Percentiles rank a stretch among this genome's conserved stretches.
Conservation (phyloP, 2,329 filamentous ascomycete species). For the Dendrostoma leiphaemia region DNA sequence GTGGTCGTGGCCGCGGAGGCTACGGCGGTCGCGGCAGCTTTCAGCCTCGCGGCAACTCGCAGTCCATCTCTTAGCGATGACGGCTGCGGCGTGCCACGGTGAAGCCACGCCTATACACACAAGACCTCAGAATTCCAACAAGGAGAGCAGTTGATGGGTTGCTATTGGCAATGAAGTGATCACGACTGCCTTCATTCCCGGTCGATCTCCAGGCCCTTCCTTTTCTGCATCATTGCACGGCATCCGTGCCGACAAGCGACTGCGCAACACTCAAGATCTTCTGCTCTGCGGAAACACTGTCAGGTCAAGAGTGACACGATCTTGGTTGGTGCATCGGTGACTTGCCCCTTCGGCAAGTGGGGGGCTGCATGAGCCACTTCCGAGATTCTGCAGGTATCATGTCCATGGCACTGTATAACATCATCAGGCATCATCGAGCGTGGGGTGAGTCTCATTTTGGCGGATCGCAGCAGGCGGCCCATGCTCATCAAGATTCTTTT, state of each 20-base stretch:
- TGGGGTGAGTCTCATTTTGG: not conserved
- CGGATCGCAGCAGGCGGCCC: not conserved
- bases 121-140: too few relatives aligned
- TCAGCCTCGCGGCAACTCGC: conserved; percentile 14
- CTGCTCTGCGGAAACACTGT: too few relatives aligned
- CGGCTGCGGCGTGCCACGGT: not conserved
- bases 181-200: too few relatives aligned
- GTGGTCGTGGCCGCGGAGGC: conserved; percentile 34
- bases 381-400: too few relatives aligned
- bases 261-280: too few relatives aligned
- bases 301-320: too few relatives aligned
- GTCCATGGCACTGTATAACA: conserved; percentile 13
- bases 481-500: not conserved
- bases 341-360: too few relatives aligned
- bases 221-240: conserved; percentile 10
- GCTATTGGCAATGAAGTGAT: not conserved
- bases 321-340: too few relatives aligned
- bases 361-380: too few relatives aligned
- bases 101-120: too few relatives aligned
- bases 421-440: conserved; percentile 2
- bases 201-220: too few relatives aligned
- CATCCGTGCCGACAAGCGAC: not conserved
- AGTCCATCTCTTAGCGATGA: conserved; percentile 5
- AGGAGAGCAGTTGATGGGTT: not conserved
- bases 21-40: conserved; percentile 26